Conservation (phyloP, 768 basidiomycete genomes). For the Suillus subluteus region DNA sequence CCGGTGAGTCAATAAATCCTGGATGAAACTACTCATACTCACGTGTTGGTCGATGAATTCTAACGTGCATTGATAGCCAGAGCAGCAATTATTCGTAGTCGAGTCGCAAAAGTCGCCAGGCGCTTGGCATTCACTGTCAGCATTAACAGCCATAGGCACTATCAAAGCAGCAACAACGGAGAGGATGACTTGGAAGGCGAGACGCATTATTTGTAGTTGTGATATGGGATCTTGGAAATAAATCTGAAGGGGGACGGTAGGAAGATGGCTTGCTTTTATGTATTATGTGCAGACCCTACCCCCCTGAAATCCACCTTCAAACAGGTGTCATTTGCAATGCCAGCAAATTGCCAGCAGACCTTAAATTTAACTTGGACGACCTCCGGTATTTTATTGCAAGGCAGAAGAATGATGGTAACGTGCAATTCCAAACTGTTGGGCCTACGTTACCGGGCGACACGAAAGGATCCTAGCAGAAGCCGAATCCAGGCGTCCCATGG, state of each 20-base stretch:
- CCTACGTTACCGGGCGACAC: background rate
- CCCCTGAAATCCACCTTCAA: no score
- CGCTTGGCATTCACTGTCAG: background rate
- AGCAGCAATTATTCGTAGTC: background rate
- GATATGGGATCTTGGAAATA: background rate
- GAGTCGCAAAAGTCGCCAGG: accelerated
- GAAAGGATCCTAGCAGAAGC: background rate
- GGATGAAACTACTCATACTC: conserved; percentile 1
- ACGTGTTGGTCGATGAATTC: background rate
- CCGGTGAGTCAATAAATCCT: background rate
- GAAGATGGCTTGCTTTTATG: no score
- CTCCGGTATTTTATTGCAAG: no score
- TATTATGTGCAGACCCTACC: no score
- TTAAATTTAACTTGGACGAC: no score
- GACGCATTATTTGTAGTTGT: background rate
- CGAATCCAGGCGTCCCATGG: background rate
- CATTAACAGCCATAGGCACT: background rate
- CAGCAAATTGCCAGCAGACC: no score
- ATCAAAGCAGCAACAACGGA: background rate
- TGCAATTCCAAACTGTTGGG: no score
- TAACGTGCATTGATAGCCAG: background rate
- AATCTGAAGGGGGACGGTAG: no score
- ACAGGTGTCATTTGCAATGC: no score
- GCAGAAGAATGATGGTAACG: no score
- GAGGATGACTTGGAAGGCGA: background rate